Evolutionary conservation across 257 asterid species (phyloP).

Genomic region (Orobanche coerulescens): DNA sequence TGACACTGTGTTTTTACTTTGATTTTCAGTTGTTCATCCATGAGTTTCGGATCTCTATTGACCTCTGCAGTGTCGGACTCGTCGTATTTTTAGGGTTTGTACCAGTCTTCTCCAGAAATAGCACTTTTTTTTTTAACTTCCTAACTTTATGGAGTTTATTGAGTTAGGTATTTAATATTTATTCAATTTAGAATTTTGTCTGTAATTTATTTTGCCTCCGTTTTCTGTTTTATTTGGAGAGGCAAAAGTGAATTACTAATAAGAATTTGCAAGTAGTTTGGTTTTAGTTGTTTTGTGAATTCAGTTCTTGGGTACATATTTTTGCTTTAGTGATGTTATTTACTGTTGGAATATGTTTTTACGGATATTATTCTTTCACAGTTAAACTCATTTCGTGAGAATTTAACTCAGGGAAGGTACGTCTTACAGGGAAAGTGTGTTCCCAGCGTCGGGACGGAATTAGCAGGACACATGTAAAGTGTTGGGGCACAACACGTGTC

Average conservation of each 20-base stretch:
- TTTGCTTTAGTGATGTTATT: slow-evolving; percentile 1
- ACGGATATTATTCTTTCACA: slow-evolving; percentile 1
- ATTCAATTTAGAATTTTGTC: background rate
- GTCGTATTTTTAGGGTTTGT: slow-evolving; percentile 40
- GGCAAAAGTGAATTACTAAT: slow-evolving; percentile 14
- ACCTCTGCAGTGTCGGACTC: slow-evolving; percentile 31
- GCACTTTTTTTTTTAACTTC: slow-evolving; percentile 15
- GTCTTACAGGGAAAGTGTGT: background rate
- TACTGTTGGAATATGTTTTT: background rate
- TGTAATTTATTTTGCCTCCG: slow-evolving; percentile 8
- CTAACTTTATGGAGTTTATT: slow-evolving; percentile 4
- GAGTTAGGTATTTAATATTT: slow-evolving; percentile 11
- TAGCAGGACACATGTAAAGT: too few relatives aligned
- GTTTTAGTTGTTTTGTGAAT: slow-evolving; percentile 6
- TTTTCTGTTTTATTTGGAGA: slow-evolving; percentile 12
- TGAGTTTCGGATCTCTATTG: slow-evolving; percentile 54
- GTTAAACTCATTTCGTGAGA: background rate
- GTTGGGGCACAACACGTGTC: too few relatives aligned
- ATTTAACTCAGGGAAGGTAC: slow-evolving; percentile 5
- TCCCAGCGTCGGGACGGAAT: too few relatives aligned
- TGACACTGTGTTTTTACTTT: slow-evolving; percentile 21
- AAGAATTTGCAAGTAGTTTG: background rate
- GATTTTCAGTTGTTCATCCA: slow-evolving; percentile 33
- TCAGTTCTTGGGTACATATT: slow-evolving; percentile 1
- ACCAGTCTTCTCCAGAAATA: slow-evolving; percentile 26